Percentiles rank a stretch among this genome's conserved stretches.
phyloP scores from a whole-genome alignment of 805 yeast species.

The Hanseniaspora nectarophila region DNA sequence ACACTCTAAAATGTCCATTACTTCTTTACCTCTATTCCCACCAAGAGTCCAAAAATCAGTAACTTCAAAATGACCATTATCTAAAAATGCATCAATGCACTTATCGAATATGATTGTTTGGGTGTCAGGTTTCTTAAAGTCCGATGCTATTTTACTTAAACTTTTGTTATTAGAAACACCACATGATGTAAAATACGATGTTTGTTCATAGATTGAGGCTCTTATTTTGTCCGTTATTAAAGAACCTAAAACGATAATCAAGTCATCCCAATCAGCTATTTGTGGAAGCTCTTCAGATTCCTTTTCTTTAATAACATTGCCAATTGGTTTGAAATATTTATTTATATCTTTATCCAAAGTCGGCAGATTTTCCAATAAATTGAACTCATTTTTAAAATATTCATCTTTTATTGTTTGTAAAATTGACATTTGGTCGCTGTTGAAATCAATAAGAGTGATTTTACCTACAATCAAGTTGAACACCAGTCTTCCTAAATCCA shows the following conservation, averaged over 20 bases:
- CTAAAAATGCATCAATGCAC: slow-evolving; percentile 42
- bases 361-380: slow-evolving; percentile 23
- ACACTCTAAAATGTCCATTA: slow-evolving; percentile 39
- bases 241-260: slow-evolving; percentile 56
- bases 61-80: slow-evolving; percentile 40
- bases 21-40: slow-evolving; percentile 65
- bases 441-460: slow-evolving; percentile 9
- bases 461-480: slow-evolving; percentile 24
- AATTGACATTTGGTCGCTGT: slow-evolving; percentile 18
- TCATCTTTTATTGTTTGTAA: slow-evolving; percentile 18
- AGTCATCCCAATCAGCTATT: slow-evolving; percentile 68
- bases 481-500: slow-evolving; percentile 67
- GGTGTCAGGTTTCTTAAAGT: slow-evolving; percentile 68
- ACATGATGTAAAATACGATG: slow-evolving; percentile 81
- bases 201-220: slow-evolving; percentile 35
- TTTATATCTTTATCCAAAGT: slow-evolving; percentile 7
- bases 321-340: slow-evolving; percentile 19
- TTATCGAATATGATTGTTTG: slow-evolving; percentile 60
- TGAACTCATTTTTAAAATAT: slow-evolving; percentile 22
- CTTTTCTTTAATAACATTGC: slow-evolving; percentile 19
- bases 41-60: slow-evolving; percentile 84
- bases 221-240: slow-evolving; percentile 46
- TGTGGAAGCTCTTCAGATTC: slow-evolving; percentile 17
- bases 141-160: slow-evolving; percentile 78
- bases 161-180: slow-evolving; percentile 71